Evolutionary conservation across 768 basidiomycete genomes (phyloP).

Genomic region (Dendrothele bispora): DNA sequence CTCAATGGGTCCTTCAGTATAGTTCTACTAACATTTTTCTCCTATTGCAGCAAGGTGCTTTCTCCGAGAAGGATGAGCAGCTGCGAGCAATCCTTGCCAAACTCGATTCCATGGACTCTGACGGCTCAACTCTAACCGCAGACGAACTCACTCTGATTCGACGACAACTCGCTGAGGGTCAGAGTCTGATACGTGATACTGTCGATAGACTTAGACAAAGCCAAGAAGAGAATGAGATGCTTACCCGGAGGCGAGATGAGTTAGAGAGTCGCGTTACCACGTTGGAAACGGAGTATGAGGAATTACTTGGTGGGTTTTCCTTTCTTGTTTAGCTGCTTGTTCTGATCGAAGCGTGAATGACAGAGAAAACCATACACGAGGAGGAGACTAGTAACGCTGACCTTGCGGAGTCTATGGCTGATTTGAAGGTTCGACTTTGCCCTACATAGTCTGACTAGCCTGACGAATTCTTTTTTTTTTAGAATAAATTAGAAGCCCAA

Average conservation of each 20-base stretch:
- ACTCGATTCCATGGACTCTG: slow-evolving; percentile 77
- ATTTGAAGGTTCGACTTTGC: slow-evolving; percentile 70
- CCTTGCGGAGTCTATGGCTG: slow-evolving; percentile 80
- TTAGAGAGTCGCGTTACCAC: slow-evolving; percentile 78
- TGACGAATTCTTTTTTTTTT: slow-evolving; percentile 17
- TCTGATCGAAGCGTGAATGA: slow-evolving; percentile 15
- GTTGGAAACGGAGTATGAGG: slow-evolving; percentile 94
- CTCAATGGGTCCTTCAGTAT: slow-evolving; percentile 6
- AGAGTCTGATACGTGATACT: slow-evolving; percentile 82
- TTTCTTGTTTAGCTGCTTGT: slow-evolving; percentile 3
- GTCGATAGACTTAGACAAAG: slow-evolving; percentile 86
- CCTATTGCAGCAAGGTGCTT: slow-evolving; percentile 73
- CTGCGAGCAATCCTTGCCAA: slow-evolving; percentile 82
- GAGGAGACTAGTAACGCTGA: slow-evolving; percentile 86
- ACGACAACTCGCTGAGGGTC: slow-evolving; percentile 87
- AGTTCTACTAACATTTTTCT: slow-evolving; percentile 1
- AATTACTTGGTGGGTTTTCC: slow-evolving; percentile 75
- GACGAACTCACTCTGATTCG: slow-evolving; percentile 84
- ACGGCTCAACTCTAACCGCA: slow-evolving; percentile 54
- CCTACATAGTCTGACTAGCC: neutral
- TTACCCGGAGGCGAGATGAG: slow-evolving; percentile 80
- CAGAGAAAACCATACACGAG: slow-evolving; percentile 90
- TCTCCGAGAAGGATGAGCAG: slow-evolving; percentile 95
- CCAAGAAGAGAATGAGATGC: slow-evolving; percentile 91
- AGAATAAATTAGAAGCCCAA: slow-evolving; percentile 94